Evolutionary conservation across 208 protist genomes (phyloP).

Genomic region (Entamoeba invadens): DNA sequence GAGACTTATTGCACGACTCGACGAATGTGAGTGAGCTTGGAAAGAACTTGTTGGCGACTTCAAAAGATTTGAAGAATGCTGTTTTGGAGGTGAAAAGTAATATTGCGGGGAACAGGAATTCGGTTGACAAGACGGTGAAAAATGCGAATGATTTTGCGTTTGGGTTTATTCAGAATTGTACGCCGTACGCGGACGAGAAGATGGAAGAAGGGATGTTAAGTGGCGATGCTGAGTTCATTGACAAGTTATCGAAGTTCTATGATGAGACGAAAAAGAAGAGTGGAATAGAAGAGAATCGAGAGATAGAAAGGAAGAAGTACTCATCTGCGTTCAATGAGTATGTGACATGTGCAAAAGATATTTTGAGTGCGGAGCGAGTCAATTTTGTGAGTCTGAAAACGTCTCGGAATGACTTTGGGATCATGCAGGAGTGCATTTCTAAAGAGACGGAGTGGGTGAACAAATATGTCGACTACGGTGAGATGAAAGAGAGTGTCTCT

Average conservation of each 20-base stretch:
- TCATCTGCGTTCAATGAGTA: not conserved
- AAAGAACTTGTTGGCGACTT: too few species aligned
- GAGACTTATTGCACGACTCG: not conserved
- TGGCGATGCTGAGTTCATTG: not conserved
- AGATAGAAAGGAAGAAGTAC: not conserved
- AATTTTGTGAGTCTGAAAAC: not conserved
- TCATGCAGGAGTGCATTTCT: not conserved
- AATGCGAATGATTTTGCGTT: not conserved
- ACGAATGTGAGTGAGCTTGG: not conserved
- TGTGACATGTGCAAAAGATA: not conserved
- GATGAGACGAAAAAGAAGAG: not conserved
- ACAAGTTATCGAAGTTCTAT: not conserved
- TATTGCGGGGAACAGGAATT: too few species aligned
- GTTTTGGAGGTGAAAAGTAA: too few species aligned
- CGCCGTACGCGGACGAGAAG: not conserved
- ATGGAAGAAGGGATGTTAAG: not conserved
- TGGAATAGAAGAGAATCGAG: not conserved
- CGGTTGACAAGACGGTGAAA: not conserved
- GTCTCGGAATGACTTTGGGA: not conserved
- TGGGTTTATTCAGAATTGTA: not conserved
- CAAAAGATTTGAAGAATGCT: too few species aligned
- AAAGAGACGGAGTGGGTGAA: not conserved
- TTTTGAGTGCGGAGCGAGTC: not conserved
- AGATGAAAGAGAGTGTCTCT: not conserved
- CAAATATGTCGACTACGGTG: not conserved